Evolutionary conservation across 305 asterid species (phyloP).

Genomic region (Fraxinus ornus): DNA sequence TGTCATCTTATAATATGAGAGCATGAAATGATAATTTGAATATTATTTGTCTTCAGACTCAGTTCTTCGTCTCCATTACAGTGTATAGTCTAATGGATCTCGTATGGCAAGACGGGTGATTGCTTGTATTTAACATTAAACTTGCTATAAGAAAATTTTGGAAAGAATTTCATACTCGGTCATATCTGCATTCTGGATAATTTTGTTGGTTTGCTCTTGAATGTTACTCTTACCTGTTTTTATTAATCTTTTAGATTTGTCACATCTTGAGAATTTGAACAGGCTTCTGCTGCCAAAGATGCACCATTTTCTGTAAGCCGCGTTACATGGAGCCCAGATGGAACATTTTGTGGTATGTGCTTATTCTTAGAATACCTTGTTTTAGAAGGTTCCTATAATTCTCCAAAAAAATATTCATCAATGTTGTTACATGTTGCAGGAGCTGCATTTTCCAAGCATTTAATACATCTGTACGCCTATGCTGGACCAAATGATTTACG

Average conservation of each 20-base stretch:
- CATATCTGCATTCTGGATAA: neutral
- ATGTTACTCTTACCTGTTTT: neutral
- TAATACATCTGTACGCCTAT: constrained; percentile 51
- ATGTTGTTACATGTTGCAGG: constrained; percentile 27
- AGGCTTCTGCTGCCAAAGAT: constrained; percentile 86
- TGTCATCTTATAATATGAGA: neutral
- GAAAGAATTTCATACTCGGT: neutral
- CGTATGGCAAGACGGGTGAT: neutral
- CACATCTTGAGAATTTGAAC: constrained; percentile 35
- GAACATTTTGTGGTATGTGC: constrained; percentile 65
- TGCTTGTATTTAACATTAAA: neutral
- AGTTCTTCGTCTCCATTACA: constrained; percentile 14
- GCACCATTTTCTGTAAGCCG: constrained; percentile 69
- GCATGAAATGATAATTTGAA: neutral
- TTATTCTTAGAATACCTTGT: constrained; percentile 12
- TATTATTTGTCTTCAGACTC: constrained; percentile 7
- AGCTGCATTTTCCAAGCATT: constrained; percentile 59
- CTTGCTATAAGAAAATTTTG: neutral
- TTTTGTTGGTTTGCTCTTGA: neutral
- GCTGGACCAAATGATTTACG: constrained; percentile 41
- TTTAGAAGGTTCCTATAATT: constrained; percentile 13
- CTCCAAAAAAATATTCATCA: neutral
- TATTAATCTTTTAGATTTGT: constrained; percentile 10
- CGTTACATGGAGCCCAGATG: constrained; percentile 89
- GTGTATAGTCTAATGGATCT: constrained; percentile 8